Evolutionary conservation across 306 rosid species (phyloP).

Genomic region (Cicer yamashitae): DNA sequence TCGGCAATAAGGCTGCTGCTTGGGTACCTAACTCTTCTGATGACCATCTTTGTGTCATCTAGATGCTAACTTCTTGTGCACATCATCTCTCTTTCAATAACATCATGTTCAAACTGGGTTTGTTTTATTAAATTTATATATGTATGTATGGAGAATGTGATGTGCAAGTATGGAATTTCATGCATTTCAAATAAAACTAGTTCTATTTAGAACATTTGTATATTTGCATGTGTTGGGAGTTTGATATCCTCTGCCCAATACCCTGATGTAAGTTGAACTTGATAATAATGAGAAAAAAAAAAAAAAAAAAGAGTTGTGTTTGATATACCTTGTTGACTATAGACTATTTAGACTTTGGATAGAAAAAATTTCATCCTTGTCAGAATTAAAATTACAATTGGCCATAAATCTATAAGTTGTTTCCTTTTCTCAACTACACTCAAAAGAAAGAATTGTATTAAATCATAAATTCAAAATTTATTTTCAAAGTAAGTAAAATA

Average conservation of each 20-base stretch:
- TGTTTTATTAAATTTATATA: not conserved
- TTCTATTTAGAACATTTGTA: not conserved
- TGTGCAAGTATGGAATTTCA: not conserved
- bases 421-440: no score
- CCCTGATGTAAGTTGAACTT: not conserved
- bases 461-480: no score
- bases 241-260: not conserved
- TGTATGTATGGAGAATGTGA: not conserved
- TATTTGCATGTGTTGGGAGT: not conserved
- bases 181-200: not conserved
- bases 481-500: no score
- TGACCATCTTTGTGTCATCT: not conserved
- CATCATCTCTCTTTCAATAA: not conserved
- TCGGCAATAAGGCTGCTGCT: constrained; percentile 23
- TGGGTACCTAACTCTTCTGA: not conserved
- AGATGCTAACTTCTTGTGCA: not conserved
- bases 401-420: no score
- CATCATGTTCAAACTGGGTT: not conserved
- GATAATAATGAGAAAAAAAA: not conserved
- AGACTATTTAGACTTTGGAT: no score
- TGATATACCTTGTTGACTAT: no score
- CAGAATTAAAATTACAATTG: no score
- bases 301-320: no score
- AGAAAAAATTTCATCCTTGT: no score
- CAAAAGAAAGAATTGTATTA: no score